Base-by-base conservation (phyloP, 1,284 basidiomycete species). In the Malassezia vespertilionis region DNA sequence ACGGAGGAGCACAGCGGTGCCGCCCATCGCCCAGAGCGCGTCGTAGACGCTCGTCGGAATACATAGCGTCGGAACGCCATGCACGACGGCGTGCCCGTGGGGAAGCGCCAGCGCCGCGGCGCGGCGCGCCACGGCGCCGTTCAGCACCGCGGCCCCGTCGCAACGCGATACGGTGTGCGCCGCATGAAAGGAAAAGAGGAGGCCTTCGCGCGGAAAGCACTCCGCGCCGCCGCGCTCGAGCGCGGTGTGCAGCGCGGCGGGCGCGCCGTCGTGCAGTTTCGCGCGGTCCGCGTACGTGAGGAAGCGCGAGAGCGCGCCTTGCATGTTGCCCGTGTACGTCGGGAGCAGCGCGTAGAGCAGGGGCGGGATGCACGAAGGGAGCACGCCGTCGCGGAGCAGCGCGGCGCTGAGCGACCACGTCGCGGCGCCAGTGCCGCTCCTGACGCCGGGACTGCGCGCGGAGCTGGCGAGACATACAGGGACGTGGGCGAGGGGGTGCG, bases 11-110 rank as follows among this genome's bases (percentile, higher is more conserved):
- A 90, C 76, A 3, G 82, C 79, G 2, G 82, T 80, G 2, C 90
- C 89, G 1, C 88, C 89, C 36, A 87, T 78, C 57, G 80, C 80
- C 80, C 84, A 86, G 42, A 93, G 72, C 0, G 82, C 79, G 48
- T 79, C 76, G 69, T 93, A 88, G 28, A 91, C 70, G 41, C 80
- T 77, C 20, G 75, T 74, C 12, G 78, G 78, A 18, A 77, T 77
- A 33, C 80, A 77, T 2, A 80, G 70, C 49, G 80, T 74, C 4
- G 63, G 63, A 10, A 57, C 52, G 24, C 64, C 64, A 17, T 53
- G 53, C 28, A 66, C 32, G 32, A 56, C 54, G 20, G 61, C 54
- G 11, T 58, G 51, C 1, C 58, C 56, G 31, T 40, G 53, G 2
- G 60, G 54, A 2, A 54, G 43, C 3, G 40, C 56, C 36, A 56